Base-by-base conservation (phyloP, 345 rosid species). In the Salix purpurea region DNA sequence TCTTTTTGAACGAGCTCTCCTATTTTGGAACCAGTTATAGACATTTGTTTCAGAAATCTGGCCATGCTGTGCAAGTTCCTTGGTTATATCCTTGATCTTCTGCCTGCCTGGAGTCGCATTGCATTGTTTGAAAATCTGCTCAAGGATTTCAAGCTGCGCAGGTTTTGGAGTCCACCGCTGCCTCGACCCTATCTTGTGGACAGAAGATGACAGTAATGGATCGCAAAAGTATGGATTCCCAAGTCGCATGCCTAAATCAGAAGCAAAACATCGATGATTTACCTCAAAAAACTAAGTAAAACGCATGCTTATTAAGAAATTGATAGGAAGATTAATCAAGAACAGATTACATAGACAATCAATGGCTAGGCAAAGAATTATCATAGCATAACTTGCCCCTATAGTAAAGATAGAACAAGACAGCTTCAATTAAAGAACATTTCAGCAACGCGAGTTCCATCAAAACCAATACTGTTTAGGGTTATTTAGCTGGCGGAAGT, bases 11-110 rank as follows among this genome's bases (percentile, higher is more conserved):
- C 96, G 89, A 76, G 94, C 97, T 42, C 93, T 81, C 26, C 97
- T 79, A 72, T 93, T 93, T 73, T 90, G 94, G 74, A 91, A 93
- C 97, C 94, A 93, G 52, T 91, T 89, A 74, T 90, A 91, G 5
- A 93, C 93, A 86, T 90, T 91, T 10, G 88, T 84, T 84, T 91
- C 97, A 0, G 90, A 80, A 67, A 90, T 84, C n/a, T 83, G 92
- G 46, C 96, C 97, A 32, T 89, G 90, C 9, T 86, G 81, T 8
- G 81, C 79, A 67, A 93, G 82, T 67, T 89, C 86, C 24, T 72
- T 18, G 0, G 94, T 75, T 36, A 93, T 88, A 68, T 90, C 94
- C 74, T 80, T 86, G 76, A 90, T 89, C 81, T 78, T 91, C 74
- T 82, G 83, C 77, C 86, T 83, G 78, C 85, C 75, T 0, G 93